These are phyloP conservation scores for Penicillium sp. DNA, from an alignment of 2,329 filamentous ascomycete species.

Conservation along the genomic window DNA sequence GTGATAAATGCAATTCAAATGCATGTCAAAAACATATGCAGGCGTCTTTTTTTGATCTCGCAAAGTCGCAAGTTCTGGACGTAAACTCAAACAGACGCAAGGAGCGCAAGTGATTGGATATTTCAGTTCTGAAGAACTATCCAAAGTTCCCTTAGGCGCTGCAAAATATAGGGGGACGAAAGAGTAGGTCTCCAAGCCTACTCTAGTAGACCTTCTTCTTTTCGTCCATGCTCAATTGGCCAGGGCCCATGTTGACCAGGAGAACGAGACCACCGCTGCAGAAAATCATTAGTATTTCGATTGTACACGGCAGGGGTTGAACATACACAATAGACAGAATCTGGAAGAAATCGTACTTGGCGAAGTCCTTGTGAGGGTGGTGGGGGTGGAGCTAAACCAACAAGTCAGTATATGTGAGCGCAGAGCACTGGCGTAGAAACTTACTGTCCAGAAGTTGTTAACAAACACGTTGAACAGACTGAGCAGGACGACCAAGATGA, in stretches of 20 bases:
- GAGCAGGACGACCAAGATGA: conserved; percentile 89
- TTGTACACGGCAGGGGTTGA: background rate
- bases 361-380: conserved; percentile 99
- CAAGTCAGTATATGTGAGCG: conserved; percentile 17
- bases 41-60: conserved; percentile 13
- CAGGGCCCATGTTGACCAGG: conserved; percentile 97
- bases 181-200: conserved; percentile 7
- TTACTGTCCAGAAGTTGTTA: conserved; percentile 99
- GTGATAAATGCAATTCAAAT: conserved; percentile 20
- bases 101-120: background rate
- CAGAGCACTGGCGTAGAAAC: conserved; percentile 34
- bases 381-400: conserved; percentile 79
- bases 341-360: conserved; percentile 99
- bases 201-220: conserved; percentile 99
- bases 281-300: conserved; percentile 2
- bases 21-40: conserved; percentile 20
- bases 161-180: conserved; percentile 14
- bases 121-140: background rate
- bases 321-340: conserved; percentile 92
- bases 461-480: conserved; percentile 96
- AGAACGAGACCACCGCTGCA: conserved; percentile 82
- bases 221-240: conserved; percentile 97
- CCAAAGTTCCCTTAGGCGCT: background rate
- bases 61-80: background rate
- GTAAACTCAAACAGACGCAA: conserved; percentile 7